These are phyloP conservation scores for Phytophthora ramorum DNA, from an alignment of 352 stramenopile genomes.

Conservation along the genomic window DNA sequence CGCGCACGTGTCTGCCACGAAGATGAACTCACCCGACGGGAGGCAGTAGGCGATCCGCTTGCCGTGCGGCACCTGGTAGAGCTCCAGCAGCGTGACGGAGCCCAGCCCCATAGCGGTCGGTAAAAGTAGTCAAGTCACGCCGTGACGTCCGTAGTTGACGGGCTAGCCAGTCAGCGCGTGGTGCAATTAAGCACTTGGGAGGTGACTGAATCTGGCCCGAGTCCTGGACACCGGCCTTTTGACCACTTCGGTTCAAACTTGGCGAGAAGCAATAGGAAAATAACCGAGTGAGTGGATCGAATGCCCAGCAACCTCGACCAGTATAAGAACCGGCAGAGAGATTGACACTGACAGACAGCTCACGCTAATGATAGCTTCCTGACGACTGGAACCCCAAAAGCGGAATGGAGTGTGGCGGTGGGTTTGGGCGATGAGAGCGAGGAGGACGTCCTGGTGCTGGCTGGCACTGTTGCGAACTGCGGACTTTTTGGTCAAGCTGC, in stretches of 20 bases:
- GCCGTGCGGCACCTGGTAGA: conserved; percentile 55
- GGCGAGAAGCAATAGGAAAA: conserved; percentile 22
- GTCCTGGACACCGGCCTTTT: background rate
- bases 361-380: conserved; percentile 44
- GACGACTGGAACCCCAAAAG: conserved; percentile 22
- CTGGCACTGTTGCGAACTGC: conserved; percentile 26
- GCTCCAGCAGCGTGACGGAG: conserved; percentile 67
- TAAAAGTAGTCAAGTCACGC: conserved; percentile 5
- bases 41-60: conserved; percentile 74
- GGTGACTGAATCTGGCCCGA: conserved; percentile 18
- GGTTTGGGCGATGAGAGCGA: conserved; percentile 40
- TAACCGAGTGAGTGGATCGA: conserved; percentile 18
- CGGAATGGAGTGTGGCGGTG: conserved; percentile 18
- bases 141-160: conserved; percentile 5
- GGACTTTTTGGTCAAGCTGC: conserved; percentile 30
- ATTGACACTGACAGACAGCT: conserved; percentile 34
- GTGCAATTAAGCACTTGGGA: conserved; percentile 21
- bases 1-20: conserved; percentile 59
- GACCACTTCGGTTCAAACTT: background rate
- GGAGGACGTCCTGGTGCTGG: conserved; percentile 25
- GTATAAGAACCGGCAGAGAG: conserved; percentile 41
- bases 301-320: conserved; percentile 1
- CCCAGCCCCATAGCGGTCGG: conserved; percentile 52
- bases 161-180: conserved; percentile 9
- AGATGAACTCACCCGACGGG: conserved; percentile 75